Percentiles rank a stretch among this genome's conserved stretches.
phyloP scores from a whole-genome alignment of 257 asterid species.

The Cordia subcordata region DNA sequence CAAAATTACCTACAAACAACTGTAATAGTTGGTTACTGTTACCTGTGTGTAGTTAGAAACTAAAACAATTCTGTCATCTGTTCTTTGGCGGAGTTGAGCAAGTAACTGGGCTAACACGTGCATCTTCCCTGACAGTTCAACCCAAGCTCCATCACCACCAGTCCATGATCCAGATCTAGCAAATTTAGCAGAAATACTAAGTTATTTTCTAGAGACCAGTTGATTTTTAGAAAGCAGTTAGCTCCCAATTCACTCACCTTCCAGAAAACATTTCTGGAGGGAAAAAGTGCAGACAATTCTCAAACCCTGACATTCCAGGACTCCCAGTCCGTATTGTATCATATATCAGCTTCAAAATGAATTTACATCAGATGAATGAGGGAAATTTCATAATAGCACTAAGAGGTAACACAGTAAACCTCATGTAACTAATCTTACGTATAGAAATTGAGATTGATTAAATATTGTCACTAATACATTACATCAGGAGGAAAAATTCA shows the following conservation, averaged over 20 bases:
- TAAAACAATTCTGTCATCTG: slow-evolving; percentile 90
- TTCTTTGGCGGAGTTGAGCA: slow-evolving; percentile 81
- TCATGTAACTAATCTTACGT: too few relatives aligned
- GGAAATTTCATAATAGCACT: too few relatives aligned
- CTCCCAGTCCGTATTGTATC: slow-evolving; percentile 86
- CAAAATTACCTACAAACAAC: slow-evolving; percentile 10
- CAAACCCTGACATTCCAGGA: slow-evolving; percentile 86
- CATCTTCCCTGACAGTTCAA: slow-evolving; percentile 98
- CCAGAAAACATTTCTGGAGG: slow-evolving; percentile 88
- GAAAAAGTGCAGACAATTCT: slow-evolving; percentile 81
- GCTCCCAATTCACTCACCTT: slow-evolving; percentile 41
- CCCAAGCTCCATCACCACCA: slow-evolving; percentile 97
- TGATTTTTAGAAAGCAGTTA: neutral
- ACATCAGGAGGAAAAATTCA: too few relatives aligned
- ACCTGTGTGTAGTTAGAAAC: slow-evolving; percentile 99
- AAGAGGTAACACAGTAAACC: too few relatives aligned
- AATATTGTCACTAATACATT: neutral
- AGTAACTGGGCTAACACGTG: slow-evolving; percentile 89
- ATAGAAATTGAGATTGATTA: too few relatives aligned
- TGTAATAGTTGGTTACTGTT: slow-evolving; percentile 14
- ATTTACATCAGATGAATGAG: neutral
- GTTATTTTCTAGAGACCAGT: neutral
- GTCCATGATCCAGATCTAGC: slow-evolving; percentile 95
- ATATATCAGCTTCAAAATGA: slow-evolving; percentile 61
- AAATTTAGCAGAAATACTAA: slow-evolving; percentile 9